These are phyloP conservation scores for Ogataea nitratoaversa DNA, from an alignment of 805 yeast genomes.

Conservation along the genomic window DNA sequence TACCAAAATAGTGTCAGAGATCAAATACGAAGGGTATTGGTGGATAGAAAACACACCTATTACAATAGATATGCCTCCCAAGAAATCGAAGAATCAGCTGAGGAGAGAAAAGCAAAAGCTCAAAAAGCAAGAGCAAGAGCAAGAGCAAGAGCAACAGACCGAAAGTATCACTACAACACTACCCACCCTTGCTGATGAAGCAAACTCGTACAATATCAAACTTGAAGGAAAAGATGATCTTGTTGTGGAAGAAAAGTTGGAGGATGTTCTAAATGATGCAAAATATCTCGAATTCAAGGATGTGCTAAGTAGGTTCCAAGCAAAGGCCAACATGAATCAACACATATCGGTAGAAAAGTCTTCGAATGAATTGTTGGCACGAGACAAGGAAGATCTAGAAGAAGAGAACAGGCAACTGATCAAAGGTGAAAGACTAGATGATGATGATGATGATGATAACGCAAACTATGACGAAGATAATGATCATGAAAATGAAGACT, in stretches of 20 bases:
- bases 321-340: conserved; percentile 14
- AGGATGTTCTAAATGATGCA: conserved; percentile 9
- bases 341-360: too few species aligned
- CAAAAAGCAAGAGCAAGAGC: conserved; percentile 9
- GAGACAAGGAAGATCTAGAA: conserved; percentile 16
- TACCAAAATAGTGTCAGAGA: too few species aligned
- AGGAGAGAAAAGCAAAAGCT: conserved; percentile 47
- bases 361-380: too few species aligned
- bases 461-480: too few species aligned
- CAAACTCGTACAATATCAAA: too few species aligned
- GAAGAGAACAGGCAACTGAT: conserved; percentile 8
- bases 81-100: conserved; percentile 49
- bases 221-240: conserved; percentile 3
- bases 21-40: too few species aligned
- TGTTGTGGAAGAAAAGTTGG: conserved; percentile 3
- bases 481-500: conserved; percentile 16
- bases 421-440: conserved; percentile 15
- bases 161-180: too few species aligned
- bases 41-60: too few species aligned
- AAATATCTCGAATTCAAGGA: conserved; percentile 12
- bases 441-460: too few species aligned
- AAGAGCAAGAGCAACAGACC: background rate
- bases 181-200: too few species aligned
- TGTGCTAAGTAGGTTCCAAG: conserved; percentile 21
- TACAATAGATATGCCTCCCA: conserved; percentile 10